Base-by-base conservation (phyloP, 1,284 basidiomycete genomes). In the Austroboletus niveus region DNA sequence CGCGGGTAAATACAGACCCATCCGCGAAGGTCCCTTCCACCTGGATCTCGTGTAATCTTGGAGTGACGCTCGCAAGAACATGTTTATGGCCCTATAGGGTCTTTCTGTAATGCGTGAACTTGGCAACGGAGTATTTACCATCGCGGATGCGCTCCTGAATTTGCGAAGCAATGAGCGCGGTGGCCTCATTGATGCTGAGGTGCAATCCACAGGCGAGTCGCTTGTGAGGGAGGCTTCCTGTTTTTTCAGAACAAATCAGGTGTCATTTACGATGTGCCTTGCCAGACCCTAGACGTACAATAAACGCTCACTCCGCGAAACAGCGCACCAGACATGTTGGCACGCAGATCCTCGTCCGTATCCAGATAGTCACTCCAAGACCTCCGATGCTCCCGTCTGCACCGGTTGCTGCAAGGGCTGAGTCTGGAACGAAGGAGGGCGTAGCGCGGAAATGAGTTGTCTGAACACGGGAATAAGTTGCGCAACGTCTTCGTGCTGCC, bases 131-230 rank as follows among this genome's bases (percentile, higher is more conserved):
- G 63, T 94, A 80, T n/a, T 74, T 69, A 5, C 95, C 96, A 87
- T 98, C 95, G n/a, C 96, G 81, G 60, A 97, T 96, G 45, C 85
- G 83, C 70, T 98, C 97, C 54, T 98, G 96, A 4, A 99, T 81
- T 59, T 95, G 92, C 17, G 82, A 84, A 1, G 92, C 87, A 59
- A 99, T 94, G 30, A 99, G 81, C 1, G 93, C 94, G 12, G 87
- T 84, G 0, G 94, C 87, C 72, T 99, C 97, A 9, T 89, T 81
- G 57, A 85, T 75, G 72, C 98, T 99, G 47, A 99, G 81, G 38
- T 80, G 78, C 31, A 96, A 69, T 9, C 96, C 97, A 22, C 96
- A 81, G 6, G 96, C 95, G 9, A 99, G 85, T 22, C 97, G 88
- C 62, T 93, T 89, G 73, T 99, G 96, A 2, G 97, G 94, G 8